Conservation (phyloP, 352 stramenopile species). For the Pythium aristosporum region DNA sequence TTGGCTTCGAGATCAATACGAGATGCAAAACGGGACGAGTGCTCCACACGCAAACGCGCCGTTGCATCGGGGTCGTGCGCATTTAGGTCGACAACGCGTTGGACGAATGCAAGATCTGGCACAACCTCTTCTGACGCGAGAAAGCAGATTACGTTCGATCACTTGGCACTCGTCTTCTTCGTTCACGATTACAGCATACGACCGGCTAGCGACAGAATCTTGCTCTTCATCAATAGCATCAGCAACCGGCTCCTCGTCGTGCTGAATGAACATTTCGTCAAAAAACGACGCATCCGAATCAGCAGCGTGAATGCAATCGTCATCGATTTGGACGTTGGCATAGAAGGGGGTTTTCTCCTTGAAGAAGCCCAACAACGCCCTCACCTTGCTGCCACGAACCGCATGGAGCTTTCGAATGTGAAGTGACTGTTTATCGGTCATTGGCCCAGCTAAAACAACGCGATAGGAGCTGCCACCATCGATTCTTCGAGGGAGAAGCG, state of each 20-base stretch:
- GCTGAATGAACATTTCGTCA: background rate
- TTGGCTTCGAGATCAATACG: constrained; percentile 10
- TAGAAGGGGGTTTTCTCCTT: constrained; percentile 12
- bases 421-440: constrained; percentile 19
- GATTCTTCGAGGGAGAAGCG: constrained; percentile 17
- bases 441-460: constrained; percentile 25
- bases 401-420: constrained; percentile 21
- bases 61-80: background rate
- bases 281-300: background rate
- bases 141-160: constrained; percentile 20
- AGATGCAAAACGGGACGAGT: constrained; percentile 11
- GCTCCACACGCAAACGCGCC: constrained; percentile 11
- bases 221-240: constrained; percentile 8
- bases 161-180: constrained; percentile 10
- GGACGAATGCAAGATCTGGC: constrained; percentile 1
- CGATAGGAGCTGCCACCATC: constrained; percentile 14
- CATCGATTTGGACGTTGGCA: background rate
- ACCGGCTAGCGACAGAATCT: background rate
- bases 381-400: constrained; percentile 1
- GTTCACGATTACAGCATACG: too few relatives aligned
- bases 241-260: background rate
- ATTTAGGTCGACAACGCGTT: constrained; percentile 21
- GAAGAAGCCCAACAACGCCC: constrained; percentile 9
- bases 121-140: background rate
- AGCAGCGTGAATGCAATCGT: background rate